These are phyloP conservation scores for Tylopilus subfusipes DNA, from an alignment of 768 basidiomycete genomes.

Conservation along the genomic window DNA sequence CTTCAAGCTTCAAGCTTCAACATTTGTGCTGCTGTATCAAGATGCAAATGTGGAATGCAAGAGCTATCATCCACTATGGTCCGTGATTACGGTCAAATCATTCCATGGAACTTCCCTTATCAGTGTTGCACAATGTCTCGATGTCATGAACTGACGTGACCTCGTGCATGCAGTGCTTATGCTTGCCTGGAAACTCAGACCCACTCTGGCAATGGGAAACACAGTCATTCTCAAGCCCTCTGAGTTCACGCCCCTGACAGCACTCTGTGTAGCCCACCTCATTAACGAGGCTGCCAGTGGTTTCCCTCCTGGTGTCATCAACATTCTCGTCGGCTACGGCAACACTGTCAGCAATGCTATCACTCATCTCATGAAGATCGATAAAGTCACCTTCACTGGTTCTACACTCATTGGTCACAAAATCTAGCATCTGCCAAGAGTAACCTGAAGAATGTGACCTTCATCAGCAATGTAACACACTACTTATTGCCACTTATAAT, in stretches of 20 bases:
- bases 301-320: conserved; percentile 75
- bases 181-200: conserved; percentile 70
- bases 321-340: conserved; percentile 74
- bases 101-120: conserved; percentile 67
- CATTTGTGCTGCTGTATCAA: too few species aligned
- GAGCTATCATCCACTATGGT: too few species aligned
- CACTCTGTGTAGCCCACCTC: conserved; percentile 48
- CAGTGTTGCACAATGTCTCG: conserved; percentile 5
- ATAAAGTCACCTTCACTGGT: conserved; percentile 84
- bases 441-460: conserved; percentile 74
- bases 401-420: conserved; percentile 76
- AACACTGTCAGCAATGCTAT: conserved; percentile 67
- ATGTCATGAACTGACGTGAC: not conserved
- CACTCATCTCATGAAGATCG: conserved; percentile 56
- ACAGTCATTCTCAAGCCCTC: conserved; percentile 78
- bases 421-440: conserved; percentile 70
- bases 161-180: conserved; percentile 51
- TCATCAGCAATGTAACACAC: too few species aligned
- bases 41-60: too few species aligned
- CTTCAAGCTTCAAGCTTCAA: too few species aligned
- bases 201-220: conserved; percentile 78
- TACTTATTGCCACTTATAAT: too few species aligned
- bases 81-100: conserved; percentile 56
- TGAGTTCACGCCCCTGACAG: conserved; percentile 69
- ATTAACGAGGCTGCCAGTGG: conserved; percentile 68